These are phyloP conservation scores for Apiospora phragmitis DNA, from an alignment of 2,329 filamentous ascomycete genomes.

Conservation along the genomic window DNA sequence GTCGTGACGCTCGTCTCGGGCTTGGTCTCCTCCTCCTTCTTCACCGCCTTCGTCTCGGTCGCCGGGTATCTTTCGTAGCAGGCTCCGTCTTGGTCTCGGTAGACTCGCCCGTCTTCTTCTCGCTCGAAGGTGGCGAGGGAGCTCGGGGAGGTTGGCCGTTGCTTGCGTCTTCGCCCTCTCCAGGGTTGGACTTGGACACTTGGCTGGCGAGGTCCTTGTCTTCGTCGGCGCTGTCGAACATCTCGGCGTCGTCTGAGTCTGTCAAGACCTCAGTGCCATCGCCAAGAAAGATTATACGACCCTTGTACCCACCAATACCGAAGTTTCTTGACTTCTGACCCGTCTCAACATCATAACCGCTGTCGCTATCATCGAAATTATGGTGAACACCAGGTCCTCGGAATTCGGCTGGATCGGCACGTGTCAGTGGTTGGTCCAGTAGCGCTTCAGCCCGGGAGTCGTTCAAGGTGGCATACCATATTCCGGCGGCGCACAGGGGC, in stretches of 20 bases:
- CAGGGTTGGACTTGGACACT: constrained; percentile 62
- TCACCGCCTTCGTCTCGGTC: constrained; percentile 21
- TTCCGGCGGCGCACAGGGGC: constrained; percentile 97
- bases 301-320: constrained; percentile 69
- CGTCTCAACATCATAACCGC: constrained; percentile 74
- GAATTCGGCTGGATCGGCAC: constrained; percentile 69
- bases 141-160: constrained; percentile 29
- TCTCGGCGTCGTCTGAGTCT: constrained; percentile 85
- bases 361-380: constrained; percentile 78
- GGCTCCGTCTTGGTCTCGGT: constrained; percentile 24
- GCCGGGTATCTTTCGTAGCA: constrained; percentile 25
- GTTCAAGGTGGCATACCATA: constrained; percentile 76
- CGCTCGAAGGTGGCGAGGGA: constrained; percentile 30
- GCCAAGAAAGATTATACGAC: constrained; percentile 90
- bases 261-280: constrained; percentile 92
- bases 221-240: constrained; percentile 86
- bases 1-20: constrained; percentile 22
- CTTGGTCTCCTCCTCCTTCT: constrained; percentile 28
- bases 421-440: constrained; percentile 30
- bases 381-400: constrained; percentile 80
- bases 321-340: constrained; percentile 65
- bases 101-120: constrained; percentile 28
- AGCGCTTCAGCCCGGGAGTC: constrained; percentile 26
- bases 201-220: constrained; percentile 85
- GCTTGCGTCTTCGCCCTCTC: constrained; percentile 29